Evolutionary conservation across 768 basidiomycete species (phyloP).

Genomic region (Podaxis sp.): DNA sequence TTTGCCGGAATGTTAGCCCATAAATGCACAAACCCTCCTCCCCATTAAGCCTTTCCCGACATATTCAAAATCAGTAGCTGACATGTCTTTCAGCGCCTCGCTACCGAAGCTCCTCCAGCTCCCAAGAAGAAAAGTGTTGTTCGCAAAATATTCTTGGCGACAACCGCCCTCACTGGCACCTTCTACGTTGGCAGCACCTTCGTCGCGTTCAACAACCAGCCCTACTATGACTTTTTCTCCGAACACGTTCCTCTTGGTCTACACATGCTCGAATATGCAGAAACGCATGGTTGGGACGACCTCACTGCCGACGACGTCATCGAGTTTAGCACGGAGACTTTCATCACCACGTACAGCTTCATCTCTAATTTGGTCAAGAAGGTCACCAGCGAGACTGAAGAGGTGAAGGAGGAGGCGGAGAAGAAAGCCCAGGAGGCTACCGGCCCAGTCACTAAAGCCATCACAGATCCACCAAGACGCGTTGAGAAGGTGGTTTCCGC

Average conservation of each 20-base stretch:
- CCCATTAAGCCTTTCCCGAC: background rate
- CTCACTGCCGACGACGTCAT: constrained; percentile 60
- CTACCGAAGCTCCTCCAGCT: constrained; percentile 54
- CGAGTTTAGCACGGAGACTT: constrained; percentile 45
- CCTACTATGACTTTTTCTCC: constrained; percentile 84
- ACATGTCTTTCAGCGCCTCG: constrained; percentile 43
- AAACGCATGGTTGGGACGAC: constrained; percentile 74
- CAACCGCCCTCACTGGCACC: constrained; percentile 60
- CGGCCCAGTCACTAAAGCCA: constrained; percentile 29
- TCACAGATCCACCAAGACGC: constrained; percentile 40
- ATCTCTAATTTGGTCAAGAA: constrained; percentile 47
- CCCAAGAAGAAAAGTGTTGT: constrained; percentile 50
- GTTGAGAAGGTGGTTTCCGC: constrained; percentile 35
- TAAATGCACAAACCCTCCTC: background rate
- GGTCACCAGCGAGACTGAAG: constrained; percentile 24
- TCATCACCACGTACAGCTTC: constrained; percentile 45
- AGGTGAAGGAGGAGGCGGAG: constrained; percentile 27
- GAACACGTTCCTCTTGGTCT: constrained; percentile 76
- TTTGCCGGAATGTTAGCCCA: background rate
- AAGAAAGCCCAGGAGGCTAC: constrained; percentile 38
- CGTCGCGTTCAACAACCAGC: constrained; percentile 68
- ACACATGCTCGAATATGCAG: constrained; percentile 75
- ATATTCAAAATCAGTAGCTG: background rate
- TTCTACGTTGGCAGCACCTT: constrained; percentile 85
- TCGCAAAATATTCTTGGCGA: constrained; percentile 61